Evolutionary conservation across 2,329 filamentous ascomycete genomes (phyloP), one percentile per base, ranked within the genome.

Genomic region (Trematosphaeria pertusa): DNA sequence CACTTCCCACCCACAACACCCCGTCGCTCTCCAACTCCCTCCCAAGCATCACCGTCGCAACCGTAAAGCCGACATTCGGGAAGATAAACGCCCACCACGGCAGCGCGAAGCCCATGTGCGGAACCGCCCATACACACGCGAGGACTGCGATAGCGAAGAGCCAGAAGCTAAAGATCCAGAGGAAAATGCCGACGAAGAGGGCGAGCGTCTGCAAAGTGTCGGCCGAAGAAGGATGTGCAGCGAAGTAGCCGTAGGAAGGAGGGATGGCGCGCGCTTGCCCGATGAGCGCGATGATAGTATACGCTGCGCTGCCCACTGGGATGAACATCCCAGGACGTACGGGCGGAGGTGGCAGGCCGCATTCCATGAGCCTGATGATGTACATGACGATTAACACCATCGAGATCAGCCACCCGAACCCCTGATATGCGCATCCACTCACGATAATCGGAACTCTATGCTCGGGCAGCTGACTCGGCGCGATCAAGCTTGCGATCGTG

Each of bases 291-390:
- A 89, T 73, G n/a, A 83, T 82, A 0, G 87, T 90, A 71, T 88
- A 90, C 0, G 84, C 78, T 0, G 85, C 84, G 1, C 86, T 83
- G 0, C 87, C 87, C 6, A 89, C 86, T 40, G 85, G 86, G 73
- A 90, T 89, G 73, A 88, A 90, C 61, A 90, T 79, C 0, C 81
- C 86, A 0, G 87, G 84, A 15, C 87, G 75, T 39, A 85, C 81
- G 55, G 85, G 81, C 3, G 78, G 73, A 50, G 73, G 66, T 0
- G 86, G 86, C 3, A 89, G 75, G 0, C 86, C 82, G 0, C 76
- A 75, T 50, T 84, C 79, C 78, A 89, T 83, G 8, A 89, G 73
- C 2, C 86, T 79, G 17, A 81, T 82, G 36, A 89, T 77, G 75
- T 87, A 88, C 61, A 85, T 81, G 0, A 84, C 77, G 59, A 88